Base-by-base conservation (phyloP, 202 grass and related monocot species). In the Setaria viridis region DNA sequence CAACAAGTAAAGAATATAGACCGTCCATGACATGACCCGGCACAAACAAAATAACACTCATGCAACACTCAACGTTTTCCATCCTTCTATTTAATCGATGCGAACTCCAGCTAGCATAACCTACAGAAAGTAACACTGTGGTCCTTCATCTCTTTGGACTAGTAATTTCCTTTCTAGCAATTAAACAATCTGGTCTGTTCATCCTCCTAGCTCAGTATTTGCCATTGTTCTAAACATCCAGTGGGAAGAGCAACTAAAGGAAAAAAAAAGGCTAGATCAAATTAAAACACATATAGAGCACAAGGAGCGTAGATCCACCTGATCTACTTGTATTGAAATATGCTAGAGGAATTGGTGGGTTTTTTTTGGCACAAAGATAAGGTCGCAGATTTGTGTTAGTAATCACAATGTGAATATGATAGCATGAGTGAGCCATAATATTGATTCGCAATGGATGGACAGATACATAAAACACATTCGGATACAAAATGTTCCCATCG, bases 311-410 rank as follows among this genome's bases (percentile, higher is more conserved):
- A 66, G 11, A 43, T 57, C 41, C 62, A 6, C 35, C 49, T 75
- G 37, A 17, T 54, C 35, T 76, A 47, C 66, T 60, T 70, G 0
- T 7, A 47, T 21, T 48, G 42, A 19, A 70, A 51, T 51, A 79
- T 72, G 55, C 32, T 72, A 72, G 42, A 63, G 2, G 7, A 86
- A 72, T 62, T 60, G 7, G 42, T 45, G 25, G 58, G 10, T 46
- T 77, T 78, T 85, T 11, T 78, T 78, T 85, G 63, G 25, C 39
- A 86, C 9, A 3, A 49, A 50, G 70, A 37, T 63, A 62, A 48
- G 14, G 7, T 6, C 45, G 62, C 39, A 70, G 9, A 60, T 70
- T 55, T 50, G 64, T 7, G 20, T 78, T 71, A 32, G 15, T 62
- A 67, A 70, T 68, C 80, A 35, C 47, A 49, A 48, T 75, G 25